A percentile compares a stretch with the other conserved stretches of the same genome.
Evolutionary conservation across 2,329 filamentous ascomycete genomes (phyloP).

Genomic region (Hymenoscyphus infarciens): DNA sequence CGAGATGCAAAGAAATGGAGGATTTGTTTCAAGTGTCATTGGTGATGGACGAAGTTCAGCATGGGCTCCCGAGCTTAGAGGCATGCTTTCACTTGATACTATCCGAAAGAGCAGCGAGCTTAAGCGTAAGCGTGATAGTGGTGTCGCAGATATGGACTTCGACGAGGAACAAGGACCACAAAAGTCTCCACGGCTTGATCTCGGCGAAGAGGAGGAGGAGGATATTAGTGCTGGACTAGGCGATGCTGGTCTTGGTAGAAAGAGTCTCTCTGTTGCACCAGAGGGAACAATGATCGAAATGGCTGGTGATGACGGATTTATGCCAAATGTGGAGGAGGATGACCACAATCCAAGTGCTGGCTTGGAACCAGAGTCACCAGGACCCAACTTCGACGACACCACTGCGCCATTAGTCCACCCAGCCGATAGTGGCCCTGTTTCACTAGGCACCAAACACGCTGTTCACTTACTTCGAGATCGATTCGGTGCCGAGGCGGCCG

Average conservation of each 20-base stretch:
- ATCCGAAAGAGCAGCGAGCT: constrained; percentile 73
- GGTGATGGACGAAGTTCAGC: constrained; percentile 71
- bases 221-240: constrained; percentile 41
- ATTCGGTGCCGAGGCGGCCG: constrained; percentile 71
- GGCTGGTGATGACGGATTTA: constrained; percentile 50
- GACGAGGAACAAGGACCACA: constrained; percentile 54
- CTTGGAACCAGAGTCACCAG: constrained; percentile 41
- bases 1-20: constrained; percentile 87
- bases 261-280: constrained; percentile 39
- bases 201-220: constrained; percentile 65
- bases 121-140: constrained; percentile 91
- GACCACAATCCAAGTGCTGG: constrained; percentile 43
- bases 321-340: constrained; percentile 44
- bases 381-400: constrained; percentile 74
- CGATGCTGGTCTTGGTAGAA: constrained; percentile 48
- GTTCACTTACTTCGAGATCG: constrained; percentile 90
- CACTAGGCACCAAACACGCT: constrained; percentile 88
- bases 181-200: constrained; percentile 63
- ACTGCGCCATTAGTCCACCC: constrained; percentile 73
- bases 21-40: constrained; percentile 84
- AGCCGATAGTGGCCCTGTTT: constrained; percentile 80
- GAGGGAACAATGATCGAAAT: constrained; percentile 66
- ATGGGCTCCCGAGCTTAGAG: constrained; percentile 90
- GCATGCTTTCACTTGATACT: constrained; percentile 84
- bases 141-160: constrained; percentile 73